Evolutionary conservation across 2,329 filamentous ascomycete genomes (phyloP).

Genomic region (Chrysoporthe puriensis): DNA sequence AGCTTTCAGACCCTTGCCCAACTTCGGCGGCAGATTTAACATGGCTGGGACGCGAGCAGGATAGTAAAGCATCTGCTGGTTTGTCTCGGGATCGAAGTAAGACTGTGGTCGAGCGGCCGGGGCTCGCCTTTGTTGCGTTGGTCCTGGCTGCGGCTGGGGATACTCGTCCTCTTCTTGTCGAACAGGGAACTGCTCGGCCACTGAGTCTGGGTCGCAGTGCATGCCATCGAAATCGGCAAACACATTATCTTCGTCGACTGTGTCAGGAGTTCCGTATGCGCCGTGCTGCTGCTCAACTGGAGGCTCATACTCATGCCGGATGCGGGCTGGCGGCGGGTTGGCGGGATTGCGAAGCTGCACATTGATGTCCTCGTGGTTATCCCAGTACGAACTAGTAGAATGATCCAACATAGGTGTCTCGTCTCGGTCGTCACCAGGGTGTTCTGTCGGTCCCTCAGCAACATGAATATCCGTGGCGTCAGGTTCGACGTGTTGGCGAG

Average conservation of each 20-base stretch:
- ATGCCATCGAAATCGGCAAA: constrained; percentile 85
- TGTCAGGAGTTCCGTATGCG: constrained; percentile 61
- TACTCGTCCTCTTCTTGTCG: constrained; percentile 26
- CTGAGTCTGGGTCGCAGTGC: constrained; percentile 65
- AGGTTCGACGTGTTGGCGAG: constrained; percentile 42
- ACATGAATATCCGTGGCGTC: constrained; percentile 31
- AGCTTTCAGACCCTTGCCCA: constrained; percentile 74
- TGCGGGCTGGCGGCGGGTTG: constrained; percentile 23
- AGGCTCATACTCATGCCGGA: constrained; percentile 30
- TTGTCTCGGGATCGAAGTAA: constrained; percentile 66
- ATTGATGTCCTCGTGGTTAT: constrained; percentile 17
- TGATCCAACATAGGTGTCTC: constrained; percentile 31
- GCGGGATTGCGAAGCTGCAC: constrained; percentile 22
- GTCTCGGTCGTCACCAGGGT: constrained; percentile 21
- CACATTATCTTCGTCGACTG: constrained; percentile 67
- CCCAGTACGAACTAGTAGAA: constrained; percentile 24
- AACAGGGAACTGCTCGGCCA: constrained; percentile 31
- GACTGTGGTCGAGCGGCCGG: constrained; percentile 52
- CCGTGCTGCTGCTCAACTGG: constrained; percentile 45
- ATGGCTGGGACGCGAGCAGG: constrained; percentile 92
- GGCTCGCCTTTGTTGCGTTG: constrained; percentile 23
- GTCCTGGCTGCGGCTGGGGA: constrained; percentile 31
- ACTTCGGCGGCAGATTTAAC: constrained; percentile 86
- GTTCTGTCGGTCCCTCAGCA: constrained; percentile 27
- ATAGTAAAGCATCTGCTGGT: constrained; percentile 89